Percentiles rank a stretch among this genome's conserved stretches.
phyloP scores from a whole-genome alignment of 768 basidiomycete species.

The Russula compacta region DNA sequence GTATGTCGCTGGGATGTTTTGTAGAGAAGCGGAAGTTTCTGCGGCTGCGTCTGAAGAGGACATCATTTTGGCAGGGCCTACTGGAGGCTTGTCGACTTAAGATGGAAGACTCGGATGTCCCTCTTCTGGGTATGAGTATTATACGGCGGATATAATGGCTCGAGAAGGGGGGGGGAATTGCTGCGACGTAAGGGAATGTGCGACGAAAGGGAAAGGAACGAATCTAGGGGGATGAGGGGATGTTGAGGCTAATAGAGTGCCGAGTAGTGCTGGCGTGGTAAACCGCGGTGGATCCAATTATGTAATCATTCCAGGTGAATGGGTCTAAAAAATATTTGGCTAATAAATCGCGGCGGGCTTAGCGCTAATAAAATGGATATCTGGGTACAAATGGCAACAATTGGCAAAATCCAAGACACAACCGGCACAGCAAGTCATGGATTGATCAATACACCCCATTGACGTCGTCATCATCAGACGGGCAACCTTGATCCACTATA shows the following conservation, averaged over 20 bases:
- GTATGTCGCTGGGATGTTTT: conserved; percentile 29
- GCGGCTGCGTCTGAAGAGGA: conserved; percentile 14
- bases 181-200: neutral
- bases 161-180: neutral
- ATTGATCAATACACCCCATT: too few relatives aligned
- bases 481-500: too few relatives aligned
- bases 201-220: neutral
- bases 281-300: neutral
- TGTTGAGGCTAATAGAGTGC: too few relatives aligned
- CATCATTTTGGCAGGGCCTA: conserved; percentile 12
- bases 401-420: too few relatives aligned
- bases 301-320: neutral
- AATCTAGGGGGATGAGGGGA: neutral
- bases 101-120: neutral
- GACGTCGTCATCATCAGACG: too few relatives aligned
- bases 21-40: conserved; percentile 22
- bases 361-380: too few relatives aligned
- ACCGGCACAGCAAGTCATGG: too few relatives aligned
- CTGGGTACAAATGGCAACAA: too few relatives aligned
- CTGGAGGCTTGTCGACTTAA: neutral
- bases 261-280: too few relatives aligned
- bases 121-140: conserved; percentile 5
- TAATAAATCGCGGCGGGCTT: too few relatives aligned
- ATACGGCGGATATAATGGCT: neutral
- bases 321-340: too few relatives aligned